Base-by-base conservation (phyloP, 768 basidiomycete species). In the Leucocoprinus sp. region DNA sequence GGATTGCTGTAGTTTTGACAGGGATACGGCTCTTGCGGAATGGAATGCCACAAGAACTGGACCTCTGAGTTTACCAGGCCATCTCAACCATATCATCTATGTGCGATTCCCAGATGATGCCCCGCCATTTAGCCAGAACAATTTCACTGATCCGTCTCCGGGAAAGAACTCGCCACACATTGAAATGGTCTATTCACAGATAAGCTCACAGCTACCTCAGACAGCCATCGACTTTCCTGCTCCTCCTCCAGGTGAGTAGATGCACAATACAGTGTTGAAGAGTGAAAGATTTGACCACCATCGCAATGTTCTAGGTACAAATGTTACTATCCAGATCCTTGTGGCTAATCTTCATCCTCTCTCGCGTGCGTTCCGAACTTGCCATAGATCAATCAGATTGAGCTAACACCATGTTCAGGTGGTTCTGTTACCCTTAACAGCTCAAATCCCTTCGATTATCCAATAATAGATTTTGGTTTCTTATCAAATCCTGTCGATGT, bases 381-480 rank as follows among this genome's bases (percentile, higher is more conserved):
- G 14, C 28, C 7, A 2, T 15, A 28, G 29, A 17, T 3, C 11
- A 9, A 1, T 24, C n/a, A 17, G 15, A 42, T 21, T 1, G 15
- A 4, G 15, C n/a, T 17, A 19, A 33, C 21, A 12, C 17, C 15
- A 5, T 24, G 15, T 14, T 17, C 23, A 54, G 52, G 52, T 11
- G 52, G 50, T 22, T 45, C 54, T 2, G 29, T 57, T n/a, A 42
- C 54, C 2, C 52, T 73, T 42, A 67, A 59, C 45, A 67, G 69
- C 8, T 66, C 59, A 17, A 52, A 65, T 49, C 61, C 69, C 14
- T 74, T 74, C 56, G 60, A 59, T 21, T 27, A 55, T 19, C 74
- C 75, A 0, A 42, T 59, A 14, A 71, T 76, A 55, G 64, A 74
- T 53, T 69, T 71, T 0, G 31, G 42, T 19, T 18, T 54, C 23